phyloP scores from a whole-genome alignment of 192 early-diverging fungal genomes.

The Coemansia aciculifera region DNA sequence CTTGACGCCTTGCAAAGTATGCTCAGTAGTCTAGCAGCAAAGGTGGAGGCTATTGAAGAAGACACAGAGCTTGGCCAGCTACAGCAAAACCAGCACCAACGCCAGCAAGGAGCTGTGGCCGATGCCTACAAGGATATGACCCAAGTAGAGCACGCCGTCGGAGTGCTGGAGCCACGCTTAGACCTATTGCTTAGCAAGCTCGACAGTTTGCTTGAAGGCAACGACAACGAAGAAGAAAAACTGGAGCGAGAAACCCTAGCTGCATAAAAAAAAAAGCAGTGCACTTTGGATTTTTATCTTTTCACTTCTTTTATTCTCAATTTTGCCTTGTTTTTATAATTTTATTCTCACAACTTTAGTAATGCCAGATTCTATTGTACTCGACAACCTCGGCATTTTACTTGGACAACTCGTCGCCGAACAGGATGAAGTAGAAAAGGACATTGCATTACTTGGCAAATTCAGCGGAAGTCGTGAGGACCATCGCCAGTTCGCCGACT shows the following conservation, averaged over 20 bases:
- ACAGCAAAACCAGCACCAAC: neutral
- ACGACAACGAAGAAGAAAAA: neutral
- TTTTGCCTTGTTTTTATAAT: neutral
- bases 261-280: neutral
- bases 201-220: constrained; percentile 27
- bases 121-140: constrained; percentile 37
- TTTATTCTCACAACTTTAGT: neutral
- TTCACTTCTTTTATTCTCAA: neutral
- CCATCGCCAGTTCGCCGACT: constrained; percentile 34
- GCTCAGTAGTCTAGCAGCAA: constrained; percentile 20
- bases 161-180: constrained; percentile 29
- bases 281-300: neutral
- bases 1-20: constrained; percentile 17
- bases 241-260: neutral
- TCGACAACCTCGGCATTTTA: constrained; percentile 4
- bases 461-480: constrained; percentile 42
- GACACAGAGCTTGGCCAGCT: neutral
- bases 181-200: constrained; percentile 33
- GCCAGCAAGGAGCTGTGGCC: constrained; percentile 10
- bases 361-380: constrained; percentile 2
- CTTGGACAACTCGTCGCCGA: constrained; percentile 25
- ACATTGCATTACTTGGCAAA: constrained; percentile 25
- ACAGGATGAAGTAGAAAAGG: constrained; percentile 34
- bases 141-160: constrained; percentile 27
- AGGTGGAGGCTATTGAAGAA: constrained; percentile 23